Percentiles rank a stretch among this genome's conserved stretches.
Evolutionary conservation across 257 asterid species (phyloP).

Genomic region (Parsonsia alboflavescens): DNA sequence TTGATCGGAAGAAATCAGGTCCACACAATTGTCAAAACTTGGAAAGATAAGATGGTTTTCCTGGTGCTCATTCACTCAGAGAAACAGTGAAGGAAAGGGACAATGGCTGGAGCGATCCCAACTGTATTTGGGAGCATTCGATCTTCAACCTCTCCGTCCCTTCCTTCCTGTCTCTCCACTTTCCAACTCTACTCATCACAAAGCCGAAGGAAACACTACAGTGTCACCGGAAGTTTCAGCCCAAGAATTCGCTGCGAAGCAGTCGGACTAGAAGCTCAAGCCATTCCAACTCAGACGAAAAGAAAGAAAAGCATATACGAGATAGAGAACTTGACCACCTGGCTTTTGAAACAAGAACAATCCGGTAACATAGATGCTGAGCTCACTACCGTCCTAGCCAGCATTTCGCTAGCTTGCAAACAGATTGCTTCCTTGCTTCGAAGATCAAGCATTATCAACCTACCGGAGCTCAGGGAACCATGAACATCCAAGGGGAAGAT

Average conservation of each 20-base stretch:
- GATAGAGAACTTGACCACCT: constrained; percentile 58
- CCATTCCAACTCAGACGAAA: constrained; percentile 20
- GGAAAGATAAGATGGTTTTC: constrained; percentile 37
- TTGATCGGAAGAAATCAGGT: constrained; percentile 18
- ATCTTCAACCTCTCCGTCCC: constrained; percentile 36
- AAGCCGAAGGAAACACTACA: constrained; percentile 12
- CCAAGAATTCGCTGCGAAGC: constrained; percentile 40
- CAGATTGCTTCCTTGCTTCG: constrained; percentile 74
- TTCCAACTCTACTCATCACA: constrained; percentile 22
- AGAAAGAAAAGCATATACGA: constrained; percentile 43
- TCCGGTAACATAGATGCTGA: constrained; percentile 67
- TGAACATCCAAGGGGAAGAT: constrained; percentile 80
- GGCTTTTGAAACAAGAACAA: constrained; percentile 71
- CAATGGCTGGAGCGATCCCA: constrained; percentile 54
- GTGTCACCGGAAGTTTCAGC: constrained; percentile 10
- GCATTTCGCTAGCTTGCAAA: constrained; percentile 85
- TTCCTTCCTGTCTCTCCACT: constrained; percentile 29
- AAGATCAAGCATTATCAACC: constrained; percentile 63
- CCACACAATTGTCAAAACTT: constrained; percentile 46
- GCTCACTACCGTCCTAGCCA: constrained; percentile 64
- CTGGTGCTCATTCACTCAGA: not conserved
- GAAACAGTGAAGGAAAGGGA: not conserved
- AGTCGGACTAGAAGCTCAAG: constrained; percentile 29
- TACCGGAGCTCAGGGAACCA: constrained; percentile 81
- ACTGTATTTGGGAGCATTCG: constrained; percentile 29